Evolutionary conservation across 768 basidiomycete species (phyloP).

Genomic region (Rhodotorula graminis): DNA sequence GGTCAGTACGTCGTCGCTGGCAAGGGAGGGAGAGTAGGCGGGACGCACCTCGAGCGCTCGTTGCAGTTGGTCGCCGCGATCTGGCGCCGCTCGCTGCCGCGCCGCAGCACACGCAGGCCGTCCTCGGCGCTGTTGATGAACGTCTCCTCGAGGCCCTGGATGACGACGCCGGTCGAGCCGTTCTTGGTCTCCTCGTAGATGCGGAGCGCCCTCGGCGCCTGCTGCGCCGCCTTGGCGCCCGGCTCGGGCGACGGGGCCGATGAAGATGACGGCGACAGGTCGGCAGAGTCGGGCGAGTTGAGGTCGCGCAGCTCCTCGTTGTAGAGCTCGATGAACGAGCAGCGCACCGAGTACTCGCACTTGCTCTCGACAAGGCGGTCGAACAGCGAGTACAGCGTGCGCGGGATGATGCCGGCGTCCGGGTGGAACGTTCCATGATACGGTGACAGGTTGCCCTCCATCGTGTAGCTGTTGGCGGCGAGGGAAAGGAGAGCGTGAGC

Average conservation of each 20-base stretch:
- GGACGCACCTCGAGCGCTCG: conserved; percentile 69
- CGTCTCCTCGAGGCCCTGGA: conserved; percentile 90
- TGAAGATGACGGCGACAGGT: conserved; percentile 43
- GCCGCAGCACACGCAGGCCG: conserved; percentile 74
- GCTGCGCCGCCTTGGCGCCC: background rate
- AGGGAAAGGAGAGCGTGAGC: conserved; percentile 46
- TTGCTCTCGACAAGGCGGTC: conserved; percentile 71
- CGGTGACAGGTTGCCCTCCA: conserved; percentile 88
- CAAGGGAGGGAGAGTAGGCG: background rate
- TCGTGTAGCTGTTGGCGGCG: conserved; percentile 60
- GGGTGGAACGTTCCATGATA: conserved; percentile 81
- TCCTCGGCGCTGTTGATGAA: conserved; percentile 75
- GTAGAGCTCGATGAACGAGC: conserved; percentile 91
- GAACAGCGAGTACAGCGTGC: conserved; percentile 85
- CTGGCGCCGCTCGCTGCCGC: conserved; percentile 84
- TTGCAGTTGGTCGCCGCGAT: conserved; percentile 97
- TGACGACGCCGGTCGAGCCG: conserved; percentile 66
- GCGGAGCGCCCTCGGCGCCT: conserved; percentile 56
- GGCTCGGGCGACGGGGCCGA: background rate
- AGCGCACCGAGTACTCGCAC: conserved; percentile 82
- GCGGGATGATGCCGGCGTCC: conserved; percentile 92
- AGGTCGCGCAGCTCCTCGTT: conserved; percentile 98
- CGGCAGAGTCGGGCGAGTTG: conserved; percentile 54
- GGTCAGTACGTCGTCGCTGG: background rate
- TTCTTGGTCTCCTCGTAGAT: conserved; percentile 89